Percentiles rank a stretch among this genome's conserved stretches.
Evolutionary conservation across 192 early-diverging fungal genomes (phyloP).

Genomic region (Coemansia sp.): DNA sequence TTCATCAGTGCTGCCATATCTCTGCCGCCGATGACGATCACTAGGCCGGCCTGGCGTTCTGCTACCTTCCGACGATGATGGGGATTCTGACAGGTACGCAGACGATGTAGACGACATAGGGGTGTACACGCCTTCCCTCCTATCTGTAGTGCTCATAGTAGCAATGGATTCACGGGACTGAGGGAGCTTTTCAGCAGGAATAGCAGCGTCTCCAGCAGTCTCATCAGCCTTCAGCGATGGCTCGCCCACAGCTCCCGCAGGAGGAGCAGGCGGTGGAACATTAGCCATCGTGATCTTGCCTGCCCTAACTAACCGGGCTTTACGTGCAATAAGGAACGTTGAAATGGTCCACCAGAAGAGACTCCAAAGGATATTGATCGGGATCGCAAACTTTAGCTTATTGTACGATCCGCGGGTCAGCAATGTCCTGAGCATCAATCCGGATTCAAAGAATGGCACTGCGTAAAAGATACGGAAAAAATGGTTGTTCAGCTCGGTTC

Average conservation of each 20-base stretch:
- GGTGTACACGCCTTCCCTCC: background rate
- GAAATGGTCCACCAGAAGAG: slow-evolving; percentile 46
- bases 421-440: slow-evolving; percentile 33
- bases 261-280: slow-evolving; percentile 32
- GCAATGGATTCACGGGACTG: background rate
- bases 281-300: slow-evolving; percentile 44
- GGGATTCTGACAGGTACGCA: background rate
- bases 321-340: slow-evolving; percentile 47
- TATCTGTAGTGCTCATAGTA: background rate
- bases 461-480: slow-evolving; percentile 53
- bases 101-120: background rate
- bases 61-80: background rate
- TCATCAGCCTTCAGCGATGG: background rate
- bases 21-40: background rate
- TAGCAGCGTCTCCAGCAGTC: background rate
- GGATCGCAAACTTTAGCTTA: slow-evolving; percentile 29
- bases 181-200: slow-evolving; percentile 8
- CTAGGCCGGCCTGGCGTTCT: background rate
- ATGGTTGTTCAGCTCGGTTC: slow-evolving; percentile 47
- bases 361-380: slow-evolving; percentile 30
- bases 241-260: background rate
- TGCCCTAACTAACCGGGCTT: slow-evolving; percentile 37
- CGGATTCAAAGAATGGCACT: slow-evolving; percentile 35
- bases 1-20: background rate
- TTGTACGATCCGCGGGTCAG: slow-evolving; percentile 38